Base-by-base conservation (phyloP, 148 eudicot species). In the Bassia scoparia region DNA sequence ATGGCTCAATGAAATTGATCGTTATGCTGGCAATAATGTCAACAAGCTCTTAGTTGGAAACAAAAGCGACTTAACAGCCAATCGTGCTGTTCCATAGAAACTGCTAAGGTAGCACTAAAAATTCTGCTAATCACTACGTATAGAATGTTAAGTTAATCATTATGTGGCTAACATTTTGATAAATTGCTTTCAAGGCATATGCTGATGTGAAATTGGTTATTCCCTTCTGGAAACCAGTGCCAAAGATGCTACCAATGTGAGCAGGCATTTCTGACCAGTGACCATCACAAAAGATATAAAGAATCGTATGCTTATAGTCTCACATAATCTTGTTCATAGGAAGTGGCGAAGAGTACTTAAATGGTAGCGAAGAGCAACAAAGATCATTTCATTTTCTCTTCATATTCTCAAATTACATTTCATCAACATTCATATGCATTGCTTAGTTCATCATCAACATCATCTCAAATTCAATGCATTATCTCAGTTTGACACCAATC, bases 1-100 rank as follows among this genome's bases (percentile, higher is more conserved):
- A 71, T 85, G 88, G 88, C 81, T 85, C 63, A 85, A 76, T 76
- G 88, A 85, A 78, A 85, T 85, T 27, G 85, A 85, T 62, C 88
- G 88, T 35, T 85, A 85, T 73, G 88, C 88, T 53, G 77, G 83
- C 63, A 82, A 78, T 64, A 85, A 76, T 58, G 88, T 85, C 43
- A 85, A 80, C 79, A 85, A 85, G 73, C 85, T 85, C 69, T 77
- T 85, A 50, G 85, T 85, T 49, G 88, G 88, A 74, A 85, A 85
- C 73, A 85, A 85, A 70, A 59, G 80, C 41, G 88, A 85, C 72
- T 58, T 85, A n/a, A 71, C 79, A 30, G 76, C 81, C 46, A 76
- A 75, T 33, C 76, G 83, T 34, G 86, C 83, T 31, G 88, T 85
- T 26, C 77, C 86, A 11, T 80, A 80, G 88, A 85, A 73, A 85